Evolutionary conservation across 164 flowering plant genomes (phyloP).

Genomic region (Annona cherimola): DNA sequence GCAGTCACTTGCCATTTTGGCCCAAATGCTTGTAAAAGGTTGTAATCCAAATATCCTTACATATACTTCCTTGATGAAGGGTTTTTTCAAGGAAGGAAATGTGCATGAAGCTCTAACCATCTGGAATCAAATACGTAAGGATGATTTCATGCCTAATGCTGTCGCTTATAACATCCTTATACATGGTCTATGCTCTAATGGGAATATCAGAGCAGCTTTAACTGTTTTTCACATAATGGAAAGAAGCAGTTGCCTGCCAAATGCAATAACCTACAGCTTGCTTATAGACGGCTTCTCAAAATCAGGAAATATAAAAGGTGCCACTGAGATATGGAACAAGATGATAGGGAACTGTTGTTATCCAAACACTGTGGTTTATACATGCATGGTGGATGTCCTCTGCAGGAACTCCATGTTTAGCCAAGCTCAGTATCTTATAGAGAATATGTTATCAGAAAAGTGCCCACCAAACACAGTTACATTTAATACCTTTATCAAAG

Average conservation of each 20-base stretch:
- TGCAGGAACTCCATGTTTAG: slow-evolving; percentile 54
- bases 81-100: slow-evolving; percentile 37
- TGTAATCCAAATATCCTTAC: slow-evolving; percentile 57
- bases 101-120: slow-evolving; percentile 41
- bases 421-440: slow-evolving; percentile 52
- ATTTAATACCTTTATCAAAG: slow-evolving; percentile 56
- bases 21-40: slow-evolving; percentile 59
- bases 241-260: slow-evolving; percentile 39
- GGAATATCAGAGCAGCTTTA: slow-evolving; percentile 38
- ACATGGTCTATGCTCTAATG: slow-evolving; percentile 53
- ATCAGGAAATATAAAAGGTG: slow-evolving; percentile 50
- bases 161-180: slow-evolving; percentile 54
- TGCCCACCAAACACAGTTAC: slow-evolving; percentile 68
- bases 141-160: slow-evolving; percentile 46
- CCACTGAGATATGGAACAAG: slow-evolving; percentile 61
- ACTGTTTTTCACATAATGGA: slow-evolving; percentile 47
- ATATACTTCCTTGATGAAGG: slow-evolving; percentile 60
- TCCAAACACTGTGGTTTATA: slow-evolving; percentile 76
- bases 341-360: slow-evolving; percentile 58
- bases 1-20: slow-evolving; percentile 45
- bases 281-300: slow-evolving; percentile 68
- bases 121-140: slow-evolving; percentile 45
- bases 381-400: slow-evolving; percentile 75
- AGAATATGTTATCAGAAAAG: slow-evolving; percentile 45
- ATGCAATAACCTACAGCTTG: slow-evolving; percentile 54